A percentile compares a stretch with the other conserved stretches of the same genome.
phyloP scores from a whole-genome alignment of 306 rosid genomes.

The Vigna unguiculata region DNA sequence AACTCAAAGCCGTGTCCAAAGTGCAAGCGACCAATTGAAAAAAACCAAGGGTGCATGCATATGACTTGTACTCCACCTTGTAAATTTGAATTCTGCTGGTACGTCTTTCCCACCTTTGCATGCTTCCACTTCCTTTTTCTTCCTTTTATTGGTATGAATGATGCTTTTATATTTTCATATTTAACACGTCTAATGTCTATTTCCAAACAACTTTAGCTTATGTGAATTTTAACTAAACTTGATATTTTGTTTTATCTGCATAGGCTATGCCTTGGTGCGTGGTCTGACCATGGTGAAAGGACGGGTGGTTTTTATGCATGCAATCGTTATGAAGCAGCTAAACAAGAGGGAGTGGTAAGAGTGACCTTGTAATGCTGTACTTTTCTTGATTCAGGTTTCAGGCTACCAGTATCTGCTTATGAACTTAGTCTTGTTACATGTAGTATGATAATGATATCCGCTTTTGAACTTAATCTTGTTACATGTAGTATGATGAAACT shows the following conservation, averaged over 20 bases:
- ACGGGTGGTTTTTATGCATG: conserved; percentile 79
- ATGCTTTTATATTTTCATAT: not conserved
- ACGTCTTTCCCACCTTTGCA: not conserved
- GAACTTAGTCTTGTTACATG: conserved; percentile 43
- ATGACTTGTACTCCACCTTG: conserved; percentile 91
- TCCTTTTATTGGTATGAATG: not conserved
- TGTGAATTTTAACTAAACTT: conserved; percentile 25
- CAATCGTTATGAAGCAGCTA: conserved; percentile 67
- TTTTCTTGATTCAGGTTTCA: conserved; percentile 34
- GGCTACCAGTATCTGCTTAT: conserved; percentile 12
- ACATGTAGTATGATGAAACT: conserved; percentile 67
- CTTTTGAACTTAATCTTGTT: conserved; percentile 40
- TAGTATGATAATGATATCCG: conserved; percentile 47
- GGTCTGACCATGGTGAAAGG: conserved; percentile 76
- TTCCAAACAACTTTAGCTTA: conserved; percentile 31
- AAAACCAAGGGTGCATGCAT: conserved; percentile 91
- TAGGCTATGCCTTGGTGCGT: conserved; percentile 87
- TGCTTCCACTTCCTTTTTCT: not conserved
- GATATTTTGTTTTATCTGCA: conserved; percentile 36
- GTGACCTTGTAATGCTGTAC: conserved; percentile 19
- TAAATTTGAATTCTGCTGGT: conserved; percentile 90
- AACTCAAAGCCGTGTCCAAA: conserved; percentile 93
- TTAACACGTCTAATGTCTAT: conserved; percentile 23
- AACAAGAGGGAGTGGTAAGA: conserved; percentile 73
- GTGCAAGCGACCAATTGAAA: conserved; percentile 92